Evolutionary conservation across 2,329 filamentous ascomycete genomes (phyloP).

Genomic region (Malbranchea cinnamomea): DNA sequence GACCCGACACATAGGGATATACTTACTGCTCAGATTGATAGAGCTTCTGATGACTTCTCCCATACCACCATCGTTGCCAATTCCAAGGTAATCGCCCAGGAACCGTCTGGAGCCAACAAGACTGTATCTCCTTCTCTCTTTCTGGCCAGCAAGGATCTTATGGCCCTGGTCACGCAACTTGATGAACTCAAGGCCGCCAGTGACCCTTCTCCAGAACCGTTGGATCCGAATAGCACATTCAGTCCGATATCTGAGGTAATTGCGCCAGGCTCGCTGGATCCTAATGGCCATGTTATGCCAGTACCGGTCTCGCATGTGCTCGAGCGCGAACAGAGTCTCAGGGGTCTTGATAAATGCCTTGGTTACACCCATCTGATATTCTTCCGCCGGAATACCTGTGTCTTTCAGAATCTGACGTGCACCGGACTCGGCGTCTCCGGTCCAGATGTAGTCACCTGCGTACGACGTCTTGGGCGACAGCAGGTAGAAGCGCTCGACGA

Average conservation of each 20-base stretch:
- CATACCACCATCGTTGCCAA: slow-evolving; percentile 64
- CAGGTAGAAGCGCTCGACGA: slow-evolving; percentile 92
- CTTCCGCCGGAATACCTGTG: slow-evolving; percentile 84
- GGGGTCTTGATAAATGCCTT: slow-evolving; percentile 98
- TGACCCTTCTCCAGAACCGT: slow-evolving; percentile 87
- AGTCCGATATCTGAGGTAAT: slow-evolving; percentile 79
- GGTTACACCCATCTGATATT: slow-evolving; percentile 92
- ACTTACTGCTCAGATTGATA: slow-evolving; percentile 51
- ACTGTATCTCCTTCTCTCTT: slow-evolving; percentile 84
- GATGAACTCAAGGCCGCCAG: slow-evolving; percentile 75
- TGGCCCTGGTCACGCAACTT: slow-evolving; percentile 81
- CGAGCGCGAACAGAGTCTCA: slow-evolving; percentile 88
- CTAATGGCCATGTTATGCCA: slow-evolving; percentile 99
- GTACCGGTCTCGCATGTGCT: slow-evolving; percentile 94
- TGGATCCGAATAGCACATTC: slow-evolving; percentile 92
- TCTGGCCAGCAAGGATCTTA: slow-evolving; percentile 62
- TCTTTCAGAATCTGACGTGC: slow-evolving; percentile 90
- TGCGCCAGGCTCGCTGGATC: slow-evolving; percentile 94
- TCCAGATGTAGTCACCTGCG: slow-evolving; percentile 94
- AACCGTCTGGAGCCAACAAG: slow-evolving; percentile 82
- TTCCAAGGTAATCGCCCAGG: slow-evolving; percentile 84
- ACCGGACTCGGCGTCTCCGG: slow-evolving; percentile 71
- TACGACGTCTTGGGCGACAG: slow-evolving; percentile 90
- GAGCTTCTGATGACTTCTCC: slow-evolving; percentile 67
- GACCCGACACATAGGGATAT: background rate